Evolutionary conservation across 225 moss, liverwort and hornwort species (phyloP), one percentile per base, ranked within the genome.

Genomic region (Pseudisothecium myosuroides): DNA sequence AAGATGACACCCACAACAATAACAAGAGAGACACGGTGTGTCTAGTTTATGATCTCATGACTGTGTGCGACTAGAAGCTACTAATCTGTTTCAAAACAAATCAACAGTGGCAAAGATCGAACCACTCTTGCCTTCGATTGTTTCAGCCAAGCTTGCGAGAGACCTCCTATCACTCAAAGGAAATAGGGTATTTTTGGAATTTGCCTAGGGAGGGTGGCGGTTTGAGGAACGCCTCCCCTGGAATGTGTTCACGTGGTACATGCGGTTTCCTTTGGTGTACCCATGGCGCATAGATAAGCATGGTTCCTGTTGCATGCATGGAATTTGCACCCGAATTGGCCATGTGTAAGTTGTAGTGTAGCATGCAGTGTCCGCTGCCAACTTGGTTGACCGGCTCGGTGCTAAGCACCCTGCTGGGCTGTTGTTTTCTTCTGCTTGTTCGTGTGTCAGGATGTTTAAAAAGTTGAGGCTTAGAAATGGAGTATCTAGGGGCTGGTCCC

Each of bases 231-330:
- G 14, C 34, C 34, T 9, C 14, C 5, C 14, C 36, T 27, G 43
- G 72, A 72, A 27, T 43, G 43, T 43, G n/a, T n/a, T n/a, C n/a
- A n/a, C n/a, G n/a, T n/a, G 72, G 76, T 22, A 76, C 52, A 52
- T 76, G n/a, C n/a, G n/a, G n/a, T n/a, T n/a, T n/a, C n/a, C n/a
- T n/a, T n/a, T n/a, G n/a, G n/a, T n/a, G 54, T 23, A 23, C 22
- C 2, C 9, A 0, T 0, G n/a, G n/a, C 1, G 14, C 0, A 52
- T 54, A 36, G 76, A 76, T 36, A 36, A 22, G 19, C 75, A 20
- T 12, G 32, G 74, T 31, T 31, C 11, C 31, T 7, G 52, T n/a
- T 29, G 32, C 32, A 20, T 75, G 76, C 9, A 76, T 5, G 22
- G 21, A 50, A 19, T 12, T 32, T 49, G 19, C 32, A 18, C 74